Percentiles rank a stretch among this genome's conserved stretches.
Conservation (phyloP, 345 rosid genomes). For the Stellera chamaejasme region DNA sequence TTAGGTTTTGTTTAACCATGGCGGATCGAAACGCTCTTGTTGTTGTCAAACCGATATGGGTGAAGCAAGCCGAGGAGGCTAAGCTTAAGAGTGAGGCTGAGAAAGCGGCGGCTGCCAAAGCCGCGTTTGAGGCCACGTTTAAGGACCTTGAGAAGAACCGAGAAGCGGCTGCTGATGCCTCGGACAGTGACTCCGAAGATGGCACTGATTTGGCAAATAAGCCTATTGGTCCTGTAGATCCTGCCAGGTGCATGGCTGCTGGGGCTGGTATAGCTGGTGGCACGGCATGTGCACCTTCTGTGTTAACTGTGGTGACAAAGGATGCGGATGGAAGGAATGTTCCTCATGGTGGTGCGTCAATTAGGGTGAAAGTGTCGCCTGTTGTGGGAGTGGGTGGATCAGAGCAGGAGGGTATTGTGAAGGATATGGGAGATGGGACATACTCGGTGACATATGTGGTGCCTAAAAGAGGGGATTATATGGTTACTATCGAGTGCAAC, state of each 20-base stretch:
- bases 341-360: slow-evolving; percentile 59
- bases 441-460: slow-evolving; percentile 86
- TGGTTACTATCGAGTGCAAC: slow-evolving; percentile 83
- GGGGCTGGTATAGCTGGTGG: slow-evolving; percentile 96
- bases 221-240: slow-evolving; percentile 91
- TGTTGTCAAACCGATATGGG: slow-evolving; percentile 69
- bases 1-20: slow-evolving; percentile 27
- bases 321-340: slow-evolving; percentile 87
- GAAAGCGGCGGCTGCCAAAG: slow-evolving; percentile 88
- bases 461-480: slow-evolving; percentile 96
- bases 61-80: slow-evolving; percentile 96
- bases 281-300: slow-evolving; percentile 79
- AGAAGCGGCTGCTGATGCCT: slow-evolving; percentile 36
- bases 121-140: slow-evolving; percentile 96
- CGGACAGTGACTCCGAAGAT: slow-evolving; percentile 71
- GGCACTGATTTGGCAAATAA: slow-evolving; percentile 53
- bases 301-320: slow-evolving; percentile 73
- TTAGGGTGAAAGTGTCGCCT: slow-evolving; percentile 75
- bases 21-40: slow-evolving; percentile 36
- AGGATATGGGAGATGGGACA: slow-evolving; percentile 91
- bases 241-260: slow-evolving; percentile 74
- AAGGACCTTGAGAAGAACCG: slow-evolving; percentile 38
- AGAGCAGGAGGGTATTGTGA: slow-evolving; percentile 84
- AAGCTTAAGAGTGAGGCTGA: slow-evolving; percentile 88
- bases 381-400: slow-evolving; percentile 94